Evolutionary conservation across 495 filamentous ascomycete species (phyloP), one percentile per base, ranked within the genome.

Genomic region (Aspergillus olivimuriae): DNA sequence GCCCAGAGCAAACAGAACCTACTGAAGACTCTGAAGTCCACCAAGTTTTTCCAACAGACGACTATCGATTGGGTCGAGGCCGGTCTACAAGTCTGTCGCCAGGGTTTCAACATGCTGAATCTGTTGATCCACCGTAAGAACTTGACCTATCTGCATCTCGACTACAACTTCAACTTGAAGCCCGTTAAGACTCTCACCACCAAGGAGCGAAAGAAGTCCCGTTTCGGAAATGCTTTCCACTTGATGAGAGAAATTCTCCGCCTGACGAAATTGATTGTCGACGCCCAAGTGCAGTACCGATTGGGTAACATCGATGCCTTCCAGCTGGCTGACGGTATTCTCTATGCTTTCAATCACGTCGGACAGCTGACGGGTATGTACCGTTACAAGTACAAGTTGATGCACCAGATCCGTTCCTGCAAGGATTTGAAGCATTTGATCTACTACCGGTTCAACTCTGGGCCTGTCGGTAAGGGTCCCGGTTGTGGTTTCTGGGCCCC

Each of bases 101-200:
- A 99, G 59, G 94, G 94, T 22, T 99, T 95, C 72, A 99, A 97
- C 70, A 99, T 99, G 94, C 74, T 99, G 48, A 99, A 97, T 60
- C 70, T 99, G 44, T 69, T 99, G 53, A 99, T 99, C 53, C 94
- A 99, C 61, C 80, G 94, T 46, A 99, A 99, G 78, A 97, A 97
- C 61, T 70, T 99, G 45, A 99, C 94, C 4, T 99, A 99, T 66
- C 78, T 99, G 31, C 94, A 99, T 74, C 76, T 99, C 19, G 94
- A 99, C 55, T 99, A 97, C 70, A 99, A 99, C 69, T 99, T 99
- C 74, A 99, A 99, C 68, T 61, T 99, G 58, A 99, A 99, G 70
- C 94, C 94, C 7, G 91, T 99, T 48, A 99, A 99, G 66, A 99
- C 94, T 0, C 61, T 99, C 61, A 99, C 94, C 0, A 99, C 92